phyloP scores from a whole-genome alignment of 2,329 filamentous ascomycete species.

The Teratosphaeria pseudoeucalypti region DNA sequence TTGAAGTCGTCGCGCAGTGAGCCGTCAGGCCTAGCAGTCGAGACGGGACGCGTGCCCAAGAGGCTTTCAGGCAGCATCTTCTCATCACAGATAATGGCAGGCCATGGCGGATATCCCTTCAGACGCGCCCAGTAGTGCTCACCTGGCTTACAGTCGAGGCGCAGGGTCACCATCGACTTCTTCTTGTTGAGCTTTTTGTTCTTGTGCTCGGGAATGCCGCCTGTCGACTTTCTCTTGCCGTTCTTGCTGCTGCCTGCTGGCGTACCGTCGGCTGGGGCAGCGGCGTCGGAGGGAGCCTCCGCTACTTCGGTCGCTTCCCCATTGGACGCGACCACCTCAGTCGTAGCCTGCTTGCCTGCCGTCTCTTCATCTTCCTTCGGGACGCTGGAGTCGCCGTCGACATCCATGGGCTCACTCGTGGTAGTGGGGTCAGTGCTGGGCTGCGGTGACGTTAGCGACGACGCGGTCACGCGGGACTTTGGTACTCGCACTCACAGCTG shows the following conservation, averaged over 20 bases:
- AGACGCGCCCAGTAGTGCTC: conserved; percentile 88
- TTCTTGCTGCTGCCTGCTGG: conserved; percentile 20
- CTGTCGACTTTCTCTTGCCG: conserved; percentile 49
- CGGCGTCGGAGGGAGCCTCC: conserved; percentile 10
- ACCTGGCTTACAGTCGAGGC: conserved; percentile 73
- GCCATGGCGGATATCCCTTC: conserved; percentile 92
- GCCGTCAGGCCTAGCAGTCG: conserved; percentile 70
- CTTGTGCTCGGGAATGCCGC: conserved; percentile 55
- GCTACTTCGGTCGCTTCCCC: conserved; percentile 15
- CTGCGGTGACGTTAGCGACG: conserved; percentile 16
- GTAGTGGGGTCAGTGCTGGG: conserved; percentile 8
- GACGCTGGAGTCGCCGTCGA: conserved; percentile 13
- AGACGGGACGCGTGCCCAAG: conserved; percentile 69
- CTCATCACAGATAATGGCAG: conserved; percentile 86
- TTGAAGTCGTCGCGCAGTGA: conserved; percentile 78
- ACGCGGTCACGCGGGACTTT: conserved; percentile 2
- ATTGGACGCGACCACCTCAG: conserved; percentile 15
- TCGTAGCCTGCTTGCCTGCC: conserved; percentile 17
- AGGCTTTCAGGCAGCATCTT: conserved; percentile 79
- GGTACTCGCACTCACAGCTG: conserved; percentile 14
- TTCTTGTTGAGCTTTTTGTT: conserved; percentile 78
- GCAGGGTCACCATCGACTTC: conserved; percentile 58
- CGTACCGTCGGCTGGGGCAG: conserved; percentile 13
- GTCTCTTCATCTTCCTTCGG: conserved; percentile 19
- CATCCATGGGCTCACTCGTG: conserved; percentile 4